These are phyloP conservation scores for Parathielavia hyrcaniae DNA, from an alignment of 495 filamentous ascomycete genomes.

Conservation along the genomic window DNA sequence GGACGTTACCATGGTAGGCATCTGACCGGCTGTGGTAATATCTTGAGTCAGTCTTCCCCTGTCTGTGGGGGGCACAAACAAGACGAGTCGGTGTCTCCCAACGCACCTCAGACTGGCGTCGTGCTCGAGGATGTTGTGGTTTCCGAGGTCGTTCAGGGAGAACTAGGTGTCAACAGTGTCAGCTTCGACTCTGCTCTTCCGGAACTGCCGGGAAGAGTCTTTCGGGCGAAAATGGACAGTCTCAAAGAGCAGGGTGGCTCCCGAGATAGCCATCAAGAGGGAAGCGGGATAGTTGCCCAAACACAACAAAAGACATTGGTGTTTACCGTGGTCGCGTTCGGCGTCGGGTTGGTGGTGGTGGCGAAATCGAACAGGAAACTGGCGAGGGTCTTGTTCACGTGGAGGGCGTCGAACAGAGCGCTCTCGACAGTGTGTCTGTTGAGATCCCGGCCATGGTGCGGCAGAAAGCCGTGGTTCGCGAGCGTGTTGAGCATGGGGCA, in stretches of 20 bases:
- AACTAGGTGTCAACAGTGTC: too few relatives aligned
- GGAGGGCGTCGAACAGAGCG: slow-evolving; percentile 39
- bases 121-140: slow-evolving; percentile 44
- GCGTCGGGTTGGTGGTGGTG: slow-evolving; percentile 41
- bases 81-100: background rate
- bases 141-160: slow-evolving; percentile 42
- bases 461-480: slow-evolving; percentile 37
- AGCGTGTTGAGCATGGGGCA: slow-evolving; percentile 41
- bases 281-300: too few relatives aligned
- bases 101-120: slow-evolving; percentile 48
- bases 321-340: slow-evolving; percentile 46
- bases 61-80: too few relatives aligned
- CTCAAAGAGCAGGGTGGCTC: too few relatives aligned
- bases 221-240: too few relatives aligned
- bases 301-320: too few relatives aligned
- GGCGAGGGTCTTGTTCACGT: slow-evolving; percentile 36
- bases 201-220: too few relatives aligned
- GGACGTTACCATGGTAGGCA: slow-evolving; percentile 38
- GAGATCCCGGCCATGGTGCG: slow-evolving; percentile 37
- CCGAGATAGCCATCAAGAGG: too few relatives aligned
- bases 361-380: slow-evolving; percentile 40
- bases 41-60: too few relatives aligned
- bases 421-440: slow-evolving; percentile 29
- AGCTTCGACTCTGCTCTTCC: too few relatives aligned
- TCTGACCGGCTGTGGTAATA: slow-evolving; percentile 37